These are phyloP conservation scores for Talinum fruticosum DNA, from an alignment of 148 eudicot species.

Conservation along the genomic window DNA sequence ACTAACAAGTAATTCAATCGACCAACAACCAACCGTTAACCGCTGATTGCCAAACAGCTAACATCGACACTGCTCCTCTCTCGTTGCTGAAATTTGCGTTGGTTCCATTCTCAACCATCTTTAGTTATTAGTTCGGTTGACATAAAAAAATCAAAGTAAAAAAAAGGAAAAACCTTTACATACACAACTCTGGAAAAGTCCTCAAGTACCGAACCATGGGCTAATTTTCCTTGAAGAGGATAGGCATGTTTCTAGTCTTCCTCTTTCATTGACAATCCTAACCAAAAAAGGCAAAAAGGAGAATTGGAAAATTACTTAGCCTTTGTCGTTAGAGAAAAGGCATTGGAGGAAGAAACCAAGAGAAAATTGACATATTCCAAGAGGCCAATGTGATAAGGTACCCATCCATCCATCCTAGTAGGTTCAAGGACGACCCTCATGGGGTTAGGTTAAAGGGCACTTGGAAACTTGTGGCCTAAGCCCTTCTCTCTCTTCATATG, in stretches of 20 bases:
- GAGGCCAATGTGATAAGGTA: conserved; percentile 19
- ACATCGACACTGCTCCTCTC: too few species aligned
- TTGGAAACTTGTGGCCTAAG: conserved; percentile 19
- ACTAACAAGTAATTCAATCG: too few species aligned
- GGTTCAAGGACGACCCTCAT: background rate
- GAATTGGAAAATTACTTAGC: background rate
- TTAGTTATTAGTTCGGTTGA: too few species aligned
- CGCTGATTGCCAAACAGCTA: too few species aligned
- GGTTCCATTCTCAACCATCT: too few species aligned
- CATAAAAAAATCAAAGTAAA: too few species aligned
- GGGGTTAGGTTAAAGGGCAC: conserved; percentile 12
- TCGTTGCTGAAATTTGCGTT: too few species aligned
- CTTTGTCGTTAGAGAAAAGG: conserved; percentile 21
- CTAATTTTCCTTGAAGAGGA: background rate
- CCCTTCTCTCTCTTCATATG: background rate
- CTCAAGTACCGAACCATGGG: background rate
- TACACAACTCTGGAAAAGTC: background rate
- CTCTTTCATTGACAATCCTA: background rate
- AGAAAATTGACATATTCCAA: conserved; percentile 16
- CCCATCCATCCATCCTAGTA: background rate
- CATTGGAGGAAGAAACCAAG: conserved; percentile 8
- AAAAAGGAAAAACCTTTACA: background rate
- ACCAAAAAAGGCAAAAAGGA: background rate
- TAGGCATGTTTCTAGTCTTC: background rate
- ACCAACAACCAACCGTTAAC: too few species aligned